Evolutionary conservation across 2,329 filamentous ascomycete genomes (phyloP).

Genomic region (Aureobasidium sp.): DNA sequence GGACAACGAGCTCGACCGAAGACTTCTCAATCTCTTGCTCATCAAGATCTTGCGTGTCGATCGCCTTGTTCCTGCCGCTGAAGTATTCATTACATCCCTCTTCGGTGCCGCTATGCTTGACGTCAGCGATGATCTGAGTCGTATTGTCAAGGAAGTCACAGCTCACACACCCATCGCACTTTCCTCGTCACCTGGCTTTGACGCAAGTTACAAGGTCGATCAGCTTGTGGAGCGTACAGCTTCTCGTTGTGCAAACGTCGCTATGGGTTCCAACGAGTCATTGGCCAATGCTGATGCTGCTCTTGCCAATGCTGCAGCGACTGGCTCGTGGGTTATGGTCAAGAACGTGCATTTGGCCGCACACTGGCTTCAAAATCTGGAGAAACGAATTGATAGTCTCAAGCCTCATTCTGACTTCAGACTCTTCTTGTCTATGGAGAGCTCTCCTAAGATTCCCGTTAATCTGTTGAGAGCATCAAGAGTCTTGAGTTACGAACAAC

Average conservation of each 20-base stretch:
- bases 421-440: constrained; percentile 96
- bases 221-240: constrained; percentile 77
- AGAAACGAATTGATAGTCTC: constrained; percentile 92
- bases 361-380: constrained; percentile 91
- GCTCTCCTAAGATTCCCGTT: constrained; percentile 91
- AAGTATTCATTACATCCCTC: constrained; percentile 79
- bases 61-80: constrained; percentile 84
- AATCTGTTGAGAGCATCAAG: constrained; percentile 88
- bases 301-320: constrained; percentile 82
- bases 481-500: constrained; percentile 96
- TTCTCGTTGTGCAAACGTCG: constrained; percentile 87
- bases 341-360: constrained; percentile 98
- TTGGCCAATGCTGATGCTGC: constrained; percentile 90
- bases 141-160: constrained; percentile 75
- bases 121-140: constrained; percentile 73
- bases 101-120: constrained; percentile 81
- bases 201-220: constrained; percentile 98
- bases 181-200: constrained; percentile 91
- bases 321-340: constrained; percentile 90
- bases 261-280: constrained; percentile 97
- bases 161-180: constrained; percentile 81
- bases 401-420: constrained; percentile 91
- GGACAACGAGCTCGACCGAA: constrained; percentile 60
- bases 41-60: constrained; percentile 94
- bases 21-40: constrained; percentile 74